phyloP scores from a whole-genome alignment of 163 green algal species.

The Scenedesmus sp. region DNA sequence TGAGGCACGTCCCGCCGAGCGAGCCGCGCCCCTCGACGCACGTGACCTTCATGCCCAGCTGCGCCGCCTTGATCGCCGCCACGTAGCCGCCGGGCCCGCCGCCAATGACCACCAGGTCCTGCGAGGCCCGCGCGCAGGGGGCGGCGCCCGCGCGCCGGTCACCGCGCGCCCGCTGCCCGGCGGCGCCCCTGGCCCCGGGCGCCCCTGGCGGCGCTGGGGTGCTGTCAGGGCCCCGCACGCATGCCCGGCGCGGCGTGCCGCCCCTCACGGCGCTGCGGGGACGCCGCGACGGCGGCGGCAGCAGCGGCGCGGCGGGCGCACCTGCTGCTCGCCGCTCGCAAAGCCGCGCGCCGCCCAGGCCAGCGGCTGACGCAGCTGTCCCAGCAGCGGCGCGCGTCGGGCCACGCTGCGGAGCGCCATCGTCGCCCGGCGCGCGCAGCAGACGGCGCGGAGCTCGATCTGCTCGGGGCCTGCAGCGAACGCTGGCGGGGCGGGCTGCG shows the following conservation, averaged over 20 bases:
- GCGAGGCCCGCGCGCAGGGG: too few species aligned
- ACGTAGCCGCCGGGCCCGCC: conserved; percentile 98
- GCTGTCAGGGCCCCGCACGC: too few species aligned
- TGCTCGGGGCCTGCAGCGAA: too few species aligned
- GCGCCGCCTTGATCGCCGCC: conserved; percentile 96
- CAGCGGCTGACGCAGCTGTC: conserved; percentile 17
- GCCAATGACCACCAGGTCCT: conserved; percentile 97
- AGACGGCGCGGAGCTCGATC: not conserved
- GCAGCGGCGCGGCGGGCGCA: not conserved
- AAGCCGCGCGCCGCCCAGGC: not conserved
- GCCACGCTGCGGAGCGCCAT: conserved; percentile 28
- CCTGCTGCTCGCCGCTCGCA: conserved; percentile 42
- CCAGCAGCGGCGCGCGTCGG: conserved; percentile 10
- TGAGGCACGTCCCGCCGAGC: conserved; percentile 99
- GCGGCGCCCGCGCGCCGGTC: too few species aligned
- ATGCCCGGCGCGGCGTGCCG: too few species aligned
- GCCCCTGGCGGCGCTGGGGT: too few species aligned
- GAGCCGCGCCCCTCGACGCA: conserved; percentile 95
- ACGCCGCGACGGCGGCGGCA: not conserved
- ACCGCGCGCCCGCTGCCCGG: too few species aligned
- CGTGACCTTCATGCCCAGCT: conserved; percentile 95
- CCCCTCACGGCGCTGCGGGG: too few species aligned
- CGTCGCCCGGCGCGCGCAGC: not conserved
- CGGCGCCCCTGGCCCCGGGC: too few species aligned
- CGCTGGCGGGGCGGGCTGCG: too few species aligned